phyloP scores from a whole-genome alignment of 2,329 filamentous ascomycete genomes.

The Ilyonectria destructans region DNA sequence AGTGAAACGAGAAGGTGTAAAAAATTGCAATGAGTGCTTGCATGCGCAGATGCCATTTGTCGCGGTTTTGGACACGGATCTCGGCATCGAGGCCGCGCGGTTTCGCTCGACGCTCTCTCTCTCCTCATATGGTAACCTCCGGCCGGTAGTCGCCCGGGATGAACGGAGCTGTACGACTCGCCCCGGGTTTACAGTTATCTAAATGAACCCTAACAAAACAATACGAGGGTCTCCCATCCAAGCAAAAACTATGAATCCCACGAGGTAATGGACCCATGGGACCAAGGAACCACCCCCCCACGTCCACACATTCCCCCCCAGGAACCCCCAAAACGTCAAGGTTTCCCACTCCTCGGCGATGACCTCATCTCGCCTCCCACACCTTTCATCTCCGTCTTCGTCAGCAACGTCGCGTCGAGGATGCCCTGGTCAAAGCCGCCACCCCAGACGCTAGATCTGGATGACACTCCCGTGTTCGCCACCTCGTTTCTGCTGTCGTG shows the following conservation, averaged over 20 bases:
- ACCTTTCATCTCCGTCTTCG: not conserved
- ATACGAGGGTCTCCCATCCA: not conserved
- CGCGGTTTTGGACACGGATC: not conserved
- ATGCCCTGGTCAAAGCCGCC: not conserved
- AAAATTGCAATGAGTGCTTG: no score
- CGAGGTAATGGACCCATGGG: not conserved
- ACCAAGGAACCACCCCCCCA: not conserved
- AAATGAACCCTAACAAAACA: not conserved
- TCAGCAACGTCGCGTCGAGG: not conserved
- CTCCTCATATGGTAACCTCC: not conserved
- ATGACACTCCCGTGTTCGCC: slow-evolving; percentile 5
- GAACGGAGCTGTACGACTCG: slow-evolving; percentile 13
- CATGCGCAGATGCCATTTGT: no score
- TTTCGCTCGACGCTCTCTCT: not conserved
- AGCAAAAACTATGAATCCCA: not conserved
- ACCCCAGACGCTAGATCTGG: not conserved
- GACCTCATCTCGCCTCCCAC: slow-evolving; percentile 11
- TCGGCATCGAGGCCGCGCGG: not conserved
- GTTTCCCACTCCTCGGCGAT: not conserved
- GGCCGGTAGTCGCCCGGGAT: slow-evolving; percentile 19
- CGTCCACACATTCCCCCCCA: not conserved
- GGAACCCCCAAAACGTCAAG: not conserved
- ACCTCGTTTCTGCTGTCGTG: slow-evolving; percentile 6
- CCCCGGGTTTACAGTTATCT: not conserved
- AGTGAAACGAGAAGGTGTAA: no score